A percentile compares a stretch with the other conserved stretches of the same genome.
Conservation (phyloP, 257 asterid species). For the Anisodus acutangulus region DNA sequence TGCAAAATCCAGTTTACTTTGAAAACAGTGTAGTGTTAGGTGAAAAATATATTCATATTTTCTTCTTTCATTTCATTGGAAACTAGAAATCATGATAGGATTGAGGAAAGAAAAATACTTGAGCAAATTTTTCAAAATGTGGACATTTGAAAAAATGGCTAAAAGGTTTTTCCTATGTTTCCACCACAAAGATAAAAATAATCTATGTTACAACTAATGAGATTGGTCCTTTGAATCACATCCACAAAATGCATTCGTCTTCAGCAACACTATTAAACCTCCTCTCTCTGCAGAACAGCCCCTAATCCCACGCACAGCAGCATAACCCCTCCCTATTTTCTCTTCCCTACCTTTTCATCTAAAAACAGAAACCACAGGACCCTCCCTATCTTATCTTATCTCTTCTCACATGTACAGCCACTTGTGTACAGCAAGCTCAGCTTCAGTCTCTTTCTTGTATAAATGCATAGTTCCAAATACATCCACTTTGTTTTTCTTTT, state of each 20-base stretch:
- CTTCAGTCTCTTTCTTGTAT: not conserved
- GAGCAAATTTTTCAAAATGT: conserved; percentile 6
- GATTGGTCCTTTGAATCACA: not conserved
- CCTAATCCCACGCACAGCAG: not conserved
- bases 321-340: not conserved
- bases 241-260: not conserved
- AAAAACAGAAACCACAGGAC: not conserved
- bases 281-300: not conserved
- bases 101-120: not conserved
- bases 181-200: not conserved
- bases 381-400: not conserved
- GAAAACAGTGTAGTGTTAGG: not conserved
- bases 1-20: not conserved
- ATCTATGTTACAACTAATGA: not conserved
- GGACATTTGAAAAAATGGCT: not conserved
- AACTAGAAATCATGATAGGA: not conserved
- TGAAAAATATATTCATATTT: not conserved
- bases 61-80: not conserved
- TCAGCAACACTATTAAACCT: not conserved
- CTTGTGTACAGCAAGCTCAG: not conserved
- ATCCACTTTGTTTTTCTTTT: not conserved
- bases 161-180: not conserved
- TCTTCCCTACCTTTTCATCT: not conserved
- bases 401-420: not conserved
- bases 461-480: not conserved